Percentiles rank a stretch among this genome's conserved stretches.
These are phyloP conservation scores for Ceratobasidium sp. DNA, from an alignment of 1,284 basidiomycete species.

Conservation along the genomic window DNA sequence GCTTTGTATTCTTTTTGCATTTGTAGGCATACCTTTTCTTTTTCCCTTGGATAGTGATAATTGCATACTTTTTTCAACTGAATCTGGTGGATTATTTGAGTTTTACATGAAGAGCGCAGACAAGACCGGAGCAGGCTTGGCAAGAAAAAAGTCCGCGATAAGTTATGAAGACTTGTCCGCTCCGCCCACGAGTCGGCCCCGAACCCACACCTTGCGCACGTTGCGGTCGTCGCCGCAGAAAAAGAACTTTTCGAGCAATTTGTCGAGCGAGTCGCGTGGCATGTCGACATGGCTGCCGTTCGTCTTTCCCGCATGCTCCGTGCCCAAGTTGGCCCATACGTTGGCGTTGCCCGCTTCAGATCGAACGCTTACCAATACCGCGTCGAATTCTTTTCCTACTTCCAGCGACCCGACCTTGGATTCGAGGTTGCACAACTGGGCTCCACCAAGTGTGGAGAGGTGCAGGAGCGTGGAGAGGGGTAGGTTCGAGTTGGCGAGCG, in stretches of 20 bases:
- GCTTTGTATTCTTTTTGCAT: neutral
- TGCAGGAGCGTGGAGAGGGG: conserved; percentile 80
- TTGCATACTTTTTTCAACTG: too few species aligned
- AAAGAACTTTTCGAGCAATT: conserved; percentile 69
- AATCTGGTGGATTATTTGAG: too few species aligned
- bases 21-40: neutral
- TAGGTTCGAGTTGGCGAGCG: conserved; percentile 63
- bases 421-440: conserved; percentile 78
- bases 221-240: conserved; percentile 91
- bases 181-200: conserved; percentile 81
- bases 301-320: conserved; percentile 48
- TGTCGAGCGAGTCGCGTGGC: conserved; percentile 40
- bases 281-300: neutral
- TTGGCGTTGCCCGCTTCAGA: conserved; percentile 57
- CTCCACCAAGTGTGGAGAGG: conserved; percentile 92
- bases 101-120: too few species aligned
- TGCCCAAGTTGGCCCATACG: conserved; percentile 61
- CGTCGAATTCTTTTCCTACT: conserved; percentile 89
- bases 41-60: neutral
- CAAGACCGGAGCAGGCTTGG: too few species aligned
- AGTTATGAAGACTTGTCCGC: conserved; percentile 37
- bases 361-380: conserved; percentile 69
- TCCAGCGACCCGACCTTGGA: conserved; percentile 79
- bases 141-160: too few species aligned
- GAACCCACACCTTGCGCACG: conserved; percentile 83